Base-by-base conservation (phyloP, 306 rosid species). In the Leucaena leucocephala region DNA sequence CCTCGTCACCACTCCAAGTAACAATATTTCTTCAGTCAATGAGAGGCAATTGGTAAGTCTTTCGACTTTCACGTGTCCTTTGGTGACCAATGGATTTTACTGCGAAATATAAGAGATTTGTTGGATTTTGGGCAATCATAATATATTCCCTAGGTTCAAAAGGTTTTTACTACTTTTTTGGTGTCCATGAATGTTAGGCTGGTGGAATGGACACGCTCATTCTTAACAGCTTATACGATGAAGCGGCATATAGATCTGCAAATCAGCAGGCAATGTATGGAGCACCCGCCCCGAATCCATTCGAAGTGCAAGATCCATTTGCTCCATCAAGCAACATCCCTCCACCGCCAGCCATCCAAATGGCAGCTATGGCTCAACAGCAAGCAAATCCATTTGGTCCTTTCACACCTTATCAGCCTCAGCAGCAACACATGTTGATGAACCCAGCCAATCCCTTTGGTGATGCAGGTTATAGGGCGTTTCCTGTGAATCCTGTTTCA, bases 131-230 rank as follows among this genome's bases (percentile, higher is more conserved):
- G 49, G 21, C 19, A 39, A 17, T n/a, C 19, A 22, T 72, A 21
- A 71, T 67, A 67, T 7, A 59, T 71, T 38, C 16, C 72, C 62
- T 58, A n/a, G 43, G 59, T 84, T 75, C 65, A 61, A 62, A 63
- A 78, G 69, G 27, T 27, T 72, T 11, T 72, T 39, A 36, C 40
- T 46, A 57, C 22, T 69, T 10, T 35, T 35, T 82, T 52, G 77
- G 42, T 21, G 35, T 55, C 42, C 63, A 39, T 78, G 79, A 57
- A 71, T 91, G 34, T 42, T 87, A 96, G 99, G 99, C 89, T 66
- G 99, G 99, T 83, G 99, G 99, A 68, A 81, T 96, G 90, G 99
- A 96, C 86, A 81, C 98, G 2, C 99, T 96, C 55, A 96, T 92
- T 66, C 96, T 93, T 6, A 85, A 80, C 79, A 96, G 99, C 79